A percentile compares a stretch with the other conserved stretches of the same genome.
Evolutionary conservation across 371 early-diverging fungal species (phyloP).

Genomic region (Mortierella sp.): DNA sequence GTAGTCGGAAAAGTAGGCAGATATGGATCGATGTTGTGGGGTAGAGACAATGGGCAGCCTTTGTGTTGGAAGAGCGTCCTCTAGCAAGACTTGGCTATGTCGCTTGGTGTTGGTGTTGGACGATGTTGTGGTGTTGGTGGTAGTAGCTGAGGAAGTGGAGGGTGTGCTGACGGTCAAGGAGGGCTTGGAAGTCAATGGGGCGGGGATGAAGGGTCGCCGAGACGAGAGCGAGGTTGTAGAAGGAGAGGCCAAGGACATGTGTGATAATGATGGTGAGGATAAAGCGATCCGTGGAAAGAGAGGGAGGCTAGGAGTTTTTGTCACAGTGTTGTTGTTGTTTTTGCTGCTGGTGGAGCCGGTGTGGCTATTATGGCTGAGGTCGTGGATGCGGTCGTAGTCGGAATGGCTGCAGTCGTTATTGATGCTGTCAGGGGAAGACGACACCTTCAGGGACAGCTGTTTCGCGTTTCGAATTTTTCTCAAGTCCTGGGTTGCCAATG

Average conservation of each 20-base stretch:
- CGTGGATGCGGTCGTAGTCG: slow-evolving; percentile 6
- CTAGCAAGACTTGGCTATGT: slow-evolving; percentile 45
- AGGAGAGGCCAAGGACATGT: slow-evolving; percentile 13
- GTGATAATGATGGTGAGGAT: slow-evolving; percentile 31
- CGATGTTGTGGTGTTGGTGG: not conserved
- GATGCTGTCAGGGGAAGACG: slow-evolving; percentile 28
- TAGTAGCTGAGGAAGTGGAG: not conserved
- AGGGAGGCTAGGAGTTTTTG: slow-evolving; percentile 18
- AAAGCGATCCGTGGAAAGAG: slow-evolving; percentile 10
- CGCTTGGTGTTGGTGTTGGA: slow-evolving; percentile 12
- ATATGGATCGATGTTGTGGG: slow-evolving; percentile 44
- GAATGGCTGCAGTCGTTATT: slow-evolving; percentile 11
- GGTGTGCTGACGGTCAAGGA: slow-evolving; percentile 21
- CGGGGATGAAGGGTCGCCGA: slow-evolving; percentile 42
- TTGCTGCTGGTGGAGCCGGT: not conserved
- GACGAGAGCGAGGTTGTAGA: slow-evolving; percentile 23
- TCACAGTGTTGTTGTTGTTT: not conserved
- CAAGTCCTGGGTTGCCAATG: slow-evolving; percentile 24
- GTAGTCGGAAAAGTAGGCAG: slow-evolving; percentile 54
- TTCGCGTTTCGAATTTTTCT: slow-evolving; percentile 53
- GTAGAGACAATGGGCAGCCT: slow-evolving; percentile 26
- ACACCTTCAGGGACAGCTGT: slow-evolving; percentile 55
- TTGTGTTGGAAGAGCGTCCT: slow-evolving; percentile 45
- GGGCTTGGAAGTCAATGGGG: slow-evolving; percentile 25
- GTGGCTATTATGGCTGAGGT: slow-evolving; percentile 10